phyloP scores from a whole-genome alignment of 176 grass and related monocot genomes.

The Cenchrus purpureus region DNA sequence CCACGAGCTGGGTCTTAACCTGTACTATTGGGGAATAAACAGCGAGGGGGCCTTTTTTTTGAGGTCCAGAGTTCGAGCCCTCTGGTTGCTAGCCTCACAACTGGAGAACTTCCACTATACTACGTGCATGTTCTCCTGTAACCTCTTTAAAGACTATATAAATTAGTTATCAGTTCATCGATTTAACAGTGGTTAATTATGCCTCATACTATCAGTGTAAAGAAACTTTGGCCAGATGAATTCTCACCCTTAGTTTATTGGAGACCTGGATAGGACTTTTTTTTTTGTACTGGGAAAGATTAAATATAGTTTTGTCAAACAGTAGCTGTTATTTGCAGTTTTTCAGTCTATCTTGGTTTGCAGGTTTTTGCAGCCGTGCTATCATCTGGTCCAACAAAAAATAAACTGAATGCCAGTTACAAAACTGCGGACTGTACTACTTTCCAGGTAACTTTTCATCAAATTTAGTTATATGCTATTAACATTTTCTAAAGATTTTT shows the following conservation, averaged over 20 bases:
- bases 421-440: conserved; percentile 68
- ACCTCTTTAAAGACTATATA: conserved; percentile 4
- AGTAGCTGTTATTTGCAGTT: conserved; percentile 1
- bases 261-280: neutral
- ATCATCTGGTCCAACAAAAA: conserved; percentile 70
- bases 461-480: neutral
- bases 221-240: conserved; percentile 19
- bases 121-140: neutral
- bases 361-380: conserved; percentile 91
- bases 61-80: neutral
- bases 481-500: conserved; percentile 13
- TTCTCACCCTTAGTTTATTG: conserved; percentile 7
- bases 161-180: conserved; percentile 25
- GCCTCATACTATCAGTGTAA: neutral
- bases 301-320: neutral
- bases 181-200: neutral
- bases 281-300: conserved; percentile 12
- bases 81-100: neutral
- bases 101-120: neutral
- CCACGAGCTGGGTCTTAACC: neutral
- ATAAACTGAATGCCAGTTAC: conserved; percentile 87
- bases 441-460: conserved; percentile 75
- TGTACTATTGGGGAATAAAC: neutral
- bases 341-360: conserved; percentile 11
- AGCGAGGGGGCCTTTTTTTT: neutral